Evolutionary conservation across 1,284 basidiomycete species (phyloP), one percentile per base, ranked within the genome.

Genomic region (Ceratobasidium sp.): DNA sequence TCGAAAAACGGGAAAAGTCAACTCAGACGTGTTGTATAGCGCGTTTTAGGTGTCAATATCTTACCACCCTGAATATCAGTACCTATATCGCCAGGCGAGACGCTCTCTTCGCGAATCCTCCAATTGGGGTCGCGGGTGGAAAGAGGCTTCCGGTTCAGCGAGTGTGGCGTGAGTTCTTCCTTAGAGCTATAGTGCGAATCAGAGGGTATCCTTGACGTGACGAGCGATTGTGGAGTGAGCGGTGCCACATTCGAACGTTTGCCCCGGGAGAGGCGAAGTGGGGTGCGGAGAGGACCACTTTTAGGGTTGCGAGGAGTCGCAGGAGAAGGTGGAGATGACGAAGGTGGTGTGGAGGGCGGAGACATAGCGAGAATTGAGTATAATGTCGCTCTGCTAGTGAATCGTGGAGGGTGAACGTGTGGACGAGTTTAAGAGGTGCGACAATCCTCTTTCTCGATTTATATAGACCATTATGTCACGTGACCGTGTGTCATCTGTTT

Each of bases 221-320:
- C 46, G 9, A 67, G 44, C 8, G 64, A 67, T 21, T 67, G 64
- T 4, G 64, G 64, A 5, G 64, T 67, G 23, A 46, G 36, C 1
- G 53, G 64, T 4, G 52, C 64, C 25, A 56, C 25, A 23, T 30
- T 56, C 27, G 53, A 19, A 25, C 8, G 53, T 19, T 42, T 29
- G 14, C 27, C 6, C 9, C 53, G 64, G 39, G 64, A 49, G 25
- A 41, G 27, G 29, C 52, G 39, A 19, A 67, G 44, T 39, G 64
- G 64, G 7, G 64, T 67, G 23, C 14, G 53, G 33, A 56, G 64
- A 41, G 33, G 13, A 6, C 33, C 53, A 19, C 56, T 54, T 19
- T 49, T 54, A 16, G 29, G 44, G 19, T 56, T 36, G 33, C 11
- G 33, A 36, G 33, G 33, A 36, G 33, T 41, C 9, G 52, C 49